Base-by-base conservation (phyloP, 2,329 filamentous ascomycete genomes). In the Trematosphaeria pertusa region DNA sequence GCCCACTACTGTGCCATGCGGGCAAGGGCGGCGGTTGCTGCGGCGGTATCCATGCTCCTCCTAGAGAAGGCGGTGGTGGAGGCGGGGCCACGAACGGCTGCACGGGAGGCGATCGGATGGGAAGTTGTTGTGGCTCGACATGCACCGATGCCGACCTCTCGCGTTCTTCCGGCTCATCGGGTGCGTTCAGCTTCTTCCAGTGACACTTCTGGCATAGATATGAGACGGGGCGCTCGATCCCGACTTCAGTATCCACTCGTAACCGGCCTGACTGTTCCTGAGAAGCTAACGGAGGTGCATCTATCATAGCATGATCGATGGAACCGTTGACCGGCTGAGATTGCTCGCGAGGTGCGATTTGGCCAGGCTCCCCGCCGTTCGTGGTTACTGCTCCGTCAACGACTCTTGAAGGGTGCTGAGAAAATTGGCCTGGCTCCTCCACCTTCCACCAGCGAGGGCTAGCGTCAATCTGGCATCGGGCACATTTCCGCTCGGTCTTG, bases 381-480 rank as follows among this genome's bases (percentile, higher is more conserved):
- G 52, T 39, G 2, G 45, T 26, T 15, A 56, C 41, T 41, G 57
- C 46, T 3, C 59, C 61, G 48, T 70, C 64, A 12, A 59, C 52
- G 15, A 50, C 39, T 21, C 44, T 56, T 40, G 48, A 21, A 11
- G 31, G 35, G 35, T 51, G 52, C 22, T 50, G 42, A 15, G 48
- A 19, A 19, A 45, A 22, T 24, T 42, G 33, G 14, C 39, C n/a
- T 22, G 43, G 34, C 10, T 60, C 61, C 21, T 72, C 63, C 11
- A 59, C 47, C 40, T 66, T 69, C 71, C 69, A 78, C 78, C 78
- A 80, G 62, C 82, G 87, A 4, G 87, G 88, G 58, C 86, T 91
- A 39, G 87, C 81, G 63, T 91, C 87, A 46, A 87, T 80, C 10
- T 73, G 69, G 61, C 77, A 80, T 40, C 71, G 73, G 18, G 61